Evolutionary conservation across 495 filamentous ascomycete genomes (phyloP), one percentile per base, ranked within the genome.

Genomic region (Parathielavia appendiculata): DNA sequence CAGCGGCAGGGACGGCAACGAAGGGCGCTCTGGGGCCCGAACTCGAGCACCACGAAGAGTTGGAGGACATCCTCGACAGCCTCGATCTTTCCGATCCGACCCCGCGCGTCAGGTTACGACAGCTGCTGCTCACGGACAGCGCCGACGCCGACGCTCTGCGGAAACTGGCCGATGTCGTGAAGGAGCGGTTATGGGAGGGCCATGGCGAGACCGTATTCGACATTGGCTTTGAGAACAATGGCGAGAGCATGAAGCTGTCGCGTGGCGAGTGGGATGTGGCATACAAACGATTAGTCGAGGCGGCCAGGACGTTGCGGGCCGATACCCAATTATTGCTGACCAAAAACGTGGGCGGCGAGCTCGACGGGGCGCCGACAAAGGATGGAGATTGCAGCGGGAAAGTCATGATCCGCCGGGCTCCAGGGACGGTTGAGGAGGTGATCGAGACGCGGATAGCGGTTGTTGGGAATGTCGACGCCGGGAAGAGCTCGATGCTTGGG

Each of bases 391-490:
- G 82, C 43, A 86, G 82, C 65, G 91, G 91, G 3, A 97, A 95
- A 68, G 68, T 97, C 52, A 78, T 97, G 65, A 82, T 98, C 53
- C 83, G 93, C 51, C 84, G 85, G 68, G 69, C 80, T 22, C 89
- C 91, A 22, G 76, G 79, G 14, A 86, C 81, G 19, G 79, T 90
- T 0, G 92, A 97, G 67, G 86, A 92, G 63, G 85, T 93, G 48
- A 93, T 95, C 52, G 93, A 98, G 79, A 92, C 92, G n/a, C 77
- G 93, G 60, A 92, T 98, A 70, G 93, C 92, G 4, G 93, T 98
- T 3, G 93, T 97, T 17, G 93, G 93, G 12, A 98, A 98, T 76
- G 91, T 97, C 54, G 93, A 98, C 68, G 93, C 93, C 14, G 93
- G 93, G 0, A 98, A 98, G 71, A 92, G 88, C 69, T 97, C 95